Percentiles rank a stretch among this genome's conserved stretches.
Conservation (phyloP, 73 alveolate species). For the Paramecium biaurelia region DNA sequence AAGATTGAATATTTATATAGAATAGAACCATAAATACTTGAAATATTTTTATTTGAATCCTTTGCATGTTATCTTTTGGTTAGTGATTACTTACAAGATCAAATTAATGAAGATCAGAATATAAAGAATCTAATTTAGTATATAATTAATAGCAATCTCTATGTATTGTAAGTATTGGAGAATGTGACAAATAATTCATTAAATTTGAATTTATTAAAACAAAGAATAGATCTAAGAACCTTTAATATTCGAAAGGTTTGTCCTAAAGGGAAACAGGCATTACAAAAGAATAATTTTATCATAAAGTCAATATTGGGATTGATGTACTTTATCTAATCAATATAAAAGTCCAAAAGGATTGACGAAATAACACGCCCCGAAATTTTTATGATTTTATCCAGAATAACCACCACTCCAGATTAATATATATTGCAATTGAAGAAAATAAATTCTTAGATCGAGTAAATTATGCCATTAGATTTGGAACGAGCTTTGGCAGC, state of each 20-base stretch:
- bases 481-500: conserved; percentile 70
- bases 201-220: neutral
- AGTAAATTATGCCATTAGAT: conserved; percentile 57
- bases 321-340: conserved; percentile 29
- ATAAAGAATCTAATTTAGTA: conserved; percentile 7
- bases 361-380: conserved; percentile 57
- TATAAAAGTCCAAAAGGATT: conserved; percentile 41
- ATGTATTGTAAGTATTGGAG: neutral
- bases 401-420: neutral
- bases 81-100: neutral
- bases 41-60: neutral
- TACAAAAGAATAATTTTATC: conserved; percentile 17
- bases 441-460: neutral
- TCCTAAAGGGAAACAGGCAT: neutral
- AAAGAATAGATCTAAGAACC: conserved; percentile 19
- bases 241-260: neutral
- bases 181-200: neutral
- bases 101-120: neutral
- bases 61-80: neutral
- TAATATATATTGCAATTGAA: neutral
- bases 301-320: conserved; percentile 37
- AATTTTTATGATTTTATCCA: neutral
- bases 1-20: conserved; percentile 33
- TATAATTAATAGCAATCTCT: neutral
- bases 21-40: neutral